Percentiles rank a stretch among this genome's conserved stretches.
Conservation (phyloP, 306 rosid species). For the Delonix regia region DNA sequence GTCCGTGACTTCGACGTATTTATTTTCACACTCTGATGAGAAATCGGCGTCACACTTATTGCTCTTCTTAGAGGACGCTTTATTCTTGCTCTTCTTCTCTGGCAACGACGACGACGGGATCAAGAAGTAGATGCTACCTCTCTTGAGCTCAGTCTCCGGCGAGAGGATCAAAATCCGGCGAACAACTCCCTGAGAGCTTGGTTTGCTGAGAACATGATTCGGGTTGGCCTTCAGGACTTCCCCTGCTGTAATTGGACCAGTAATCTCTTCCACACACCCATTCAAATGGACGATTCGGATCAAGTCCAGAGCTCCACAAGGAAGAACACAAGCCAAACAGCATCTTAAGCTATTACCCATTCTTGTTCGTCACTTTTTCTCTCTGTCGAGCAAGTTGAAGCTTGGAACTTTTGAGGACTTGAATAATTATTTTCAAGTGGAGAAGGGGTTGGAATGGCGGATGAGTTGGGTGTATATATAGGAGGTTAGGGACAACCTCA, state of each 20-base stretch:
- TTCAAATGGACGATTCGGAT: conserved; percentile 87
- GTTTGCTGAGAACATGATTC: conserved; percentile 80
- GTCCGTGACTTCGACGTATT: background rate
- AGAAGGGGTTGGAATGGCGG: conserved; percentile 27
- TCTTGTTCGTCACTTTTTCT: background rate
- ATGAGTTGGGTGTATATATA: conserved; percentile 33
- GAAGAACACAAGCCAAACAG: conserved; percentile 94
- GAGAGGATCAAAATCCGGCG: conserved; percentile 73
- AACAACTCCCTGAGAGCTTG: conserved; percentile 70
- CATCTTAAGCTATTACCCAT: conserved; percentile 88
- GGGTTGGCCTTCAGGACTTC: conserved; percentile 82
- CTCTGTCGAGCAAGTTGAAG: background rate
- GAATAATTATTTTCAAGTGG: background rate
- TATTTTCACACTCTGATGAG: conserved; percentile 13
- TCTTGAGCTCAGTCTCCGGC: conserved; percentile 83
- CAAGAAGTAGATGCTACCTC: conserved; percentile 89
- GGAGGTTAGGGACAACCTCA: conserved; percentile 32
- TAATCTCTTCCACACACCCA: conserved; percentile 77
- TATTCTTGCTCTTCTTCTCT: conserved; percentile 47
- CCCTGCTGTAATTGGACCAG: conserved; percentile 73
- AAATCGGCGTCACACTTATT: background rate
- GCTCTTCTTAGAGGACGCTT: conserved; percentile 43
- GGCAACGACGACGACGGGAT: conserved; percentile 71
- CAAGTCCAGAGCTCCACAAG: conserved; percentile 84
- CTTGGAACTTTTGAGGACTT: conserved; percentile 28